Evolutionary conservation across 371 early-diverging fungal species (phyloP).

Genomic region (Coemansia sp.): DNA sequence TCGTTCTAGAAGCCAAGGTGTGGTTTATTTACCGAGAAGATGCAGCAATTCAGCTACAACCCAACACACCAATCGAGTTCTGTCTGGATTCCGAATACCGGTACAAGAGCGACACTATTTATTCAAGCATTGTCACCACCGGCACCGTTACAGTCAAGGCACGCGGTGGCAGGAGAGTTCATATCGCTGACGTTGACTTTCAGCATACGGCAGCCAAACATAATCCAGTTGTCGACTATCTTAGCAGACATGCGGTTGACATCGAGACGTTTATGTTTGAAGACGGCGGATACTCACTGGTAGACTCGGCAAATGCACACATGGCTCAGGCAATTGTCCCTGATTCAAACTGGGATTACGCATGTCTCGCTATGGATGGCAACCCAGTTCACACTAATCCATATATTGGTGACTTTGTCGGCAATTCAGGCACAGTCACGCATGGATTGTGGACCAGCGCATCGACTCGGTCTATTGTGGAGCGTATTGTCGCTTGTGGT

Average conservation of each 20-base stretch:
- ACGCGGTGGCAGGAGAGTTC: conserved; percentile 54
- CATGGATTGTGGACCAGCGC: conserved; percentile 93
- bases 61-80: conserved; percentile 61
- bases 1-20: conserved; percentile 82
- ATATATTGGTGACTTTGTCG: conserved; percentile 87
- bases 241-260: conserved; percentile 20
- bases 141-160: conserved; percentile 76
- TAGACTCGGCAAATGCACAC: conserved; percentile 76
- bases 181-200: conserved; percentile 78
- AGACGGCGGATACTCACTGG: conserved; percentile 42
- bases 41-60: conserved; percentile 40
- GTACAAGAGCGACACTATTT: conserved; percentile 65
- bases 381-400: conserved; percentile 96
- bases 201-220: conserved; percentile 54
- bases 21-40: conserved; percentile 81
- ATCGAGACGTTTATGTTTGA: conserved; percentile 54
- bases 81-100: conserved; percentile 65
- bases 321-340: conserved; percentile 80
- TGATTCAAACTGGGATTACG: conserved; percentile 75
- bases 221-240: conserved; percentile 46
- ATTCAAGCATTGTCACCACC: conserved; percentile 67
- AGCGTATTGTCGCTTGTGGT: conserved; percentile 12
- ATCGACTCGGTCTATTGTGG: conserved; percentile 18
- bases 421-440: conserved; percentile 89
- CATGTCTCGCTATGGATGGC: conserved; percentile 81